Evolutionary conservation across 495 filamentous ascomycete genomes (phyloP).

Genomic region (Aspergillus coremiiformis): DNA sequence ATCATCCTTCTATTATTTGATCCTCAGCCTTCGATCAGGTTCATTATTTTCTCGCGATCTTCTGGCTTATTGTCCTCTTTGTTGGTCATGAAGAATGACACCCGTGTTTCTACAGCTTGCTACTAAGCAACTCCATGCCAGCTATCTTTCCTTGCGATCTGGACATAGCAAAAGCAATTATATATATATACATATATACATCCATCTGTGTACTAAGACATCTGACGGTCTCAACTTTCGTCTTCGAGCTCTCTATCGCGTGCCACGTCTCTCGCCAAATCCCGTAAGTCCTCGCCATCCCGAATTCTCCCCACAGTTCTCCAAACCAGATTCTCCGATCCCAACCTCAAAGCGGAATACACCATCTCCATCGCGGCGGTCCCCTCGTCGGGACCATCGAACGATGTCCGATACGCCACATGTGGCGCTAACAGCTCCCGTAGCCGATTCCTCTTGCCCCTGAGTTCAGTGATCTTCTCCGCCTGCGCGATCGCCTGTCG

Average conservation of each 20-base stretch:
- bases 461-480: conserved; percentile 8
- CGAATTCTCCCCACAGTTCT: conserved; percentile 9
- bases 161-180: neutral
- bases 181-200: neutral
- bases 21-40: neutral
- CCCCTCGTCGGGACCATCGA: neutral
- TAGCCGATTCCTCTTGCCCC: neutral
- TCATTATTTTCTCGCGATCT: neutral
- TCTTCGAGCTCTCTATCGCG: neutral
- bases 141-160: too few relatives aligned
- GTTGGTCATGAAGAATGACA: neutral
- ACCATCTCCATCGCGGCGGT: conserved; percentile 10
- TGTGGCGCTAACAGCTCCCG: neutral
- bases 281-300: neutral
- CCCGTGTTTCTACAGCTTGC: neutral
- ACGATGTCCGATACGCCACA: neutral
- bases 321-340: conserved; percentile 7
- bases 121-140: too few relatives aligned
- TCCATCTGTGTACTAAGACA: too few relatives aligned
- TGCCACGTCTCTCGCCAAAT: conserved; percentile 6
- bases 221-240: neutral
- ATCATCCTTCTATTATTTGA: neutral
- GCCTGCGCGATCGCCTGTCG: conserved; percentile 17
- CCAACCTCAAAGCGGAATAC: conserved; percentile 10
- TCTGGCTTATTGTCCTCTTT: neutral